Evolutionary conservation across 179 eudicot genomes (phyloP).

Genomic region (Heliamphora pulchella): DNA sequence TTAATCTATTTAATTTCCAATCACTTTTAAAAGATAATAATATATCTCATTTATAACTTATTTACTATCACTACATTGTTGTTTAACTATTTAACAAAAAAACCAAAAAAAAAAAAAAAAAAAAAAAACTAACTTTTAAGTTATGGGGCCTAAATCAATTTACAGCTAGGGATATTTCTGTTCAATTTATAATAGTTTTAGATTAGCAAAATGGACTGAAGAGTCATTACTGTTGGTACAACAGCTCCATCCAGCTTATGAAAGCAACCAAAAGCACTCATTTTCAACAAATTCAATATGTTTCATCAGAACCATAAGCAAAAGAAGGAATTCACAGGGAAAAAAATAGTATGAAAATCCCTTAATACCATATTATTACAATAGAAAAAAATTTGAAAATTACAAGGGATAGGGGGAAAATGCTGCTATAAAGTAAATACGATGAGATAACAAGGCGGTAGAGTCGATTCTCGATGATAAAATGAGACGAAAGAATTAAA

Average conservation of each 20-base stretch:
- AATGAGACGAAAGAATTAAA: constrained; percentile 17
- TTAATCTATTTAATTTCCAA: no score
- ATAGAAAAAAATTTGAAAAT: background rate
- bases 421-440: background rate
- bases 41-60: no score
- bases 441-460: background rate
- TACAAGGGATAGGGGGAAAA: background rate
- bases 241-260: constrained; percentile 7
- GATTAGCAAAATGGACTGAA: background rate
- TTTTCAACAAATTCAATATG: constrained; percentile 20
- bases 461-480: constrained; percentile 10
- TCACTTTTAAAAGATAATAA: no score
- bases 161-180: background rate
- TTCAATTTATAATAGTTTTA: background rate
- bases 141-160: background rate
- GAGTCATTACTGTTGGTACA: background rate
- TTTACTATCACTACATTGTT: no score
- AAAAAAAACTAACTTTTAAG: no score
- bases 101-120: no score
- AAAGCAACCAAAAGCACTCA: constrained; percentile 16
- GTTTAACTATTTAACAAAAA: no score
- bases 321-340: background rate
- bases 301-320: constrained; percentile 19
- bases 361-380: background rate
- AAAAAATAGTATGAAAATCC: background rate